These are phyloP conservation scores for Yamadazyma songkhlaensis DNA, from an alignment of 1,139 yeast species.

Conservation along the genomic window DNA sequence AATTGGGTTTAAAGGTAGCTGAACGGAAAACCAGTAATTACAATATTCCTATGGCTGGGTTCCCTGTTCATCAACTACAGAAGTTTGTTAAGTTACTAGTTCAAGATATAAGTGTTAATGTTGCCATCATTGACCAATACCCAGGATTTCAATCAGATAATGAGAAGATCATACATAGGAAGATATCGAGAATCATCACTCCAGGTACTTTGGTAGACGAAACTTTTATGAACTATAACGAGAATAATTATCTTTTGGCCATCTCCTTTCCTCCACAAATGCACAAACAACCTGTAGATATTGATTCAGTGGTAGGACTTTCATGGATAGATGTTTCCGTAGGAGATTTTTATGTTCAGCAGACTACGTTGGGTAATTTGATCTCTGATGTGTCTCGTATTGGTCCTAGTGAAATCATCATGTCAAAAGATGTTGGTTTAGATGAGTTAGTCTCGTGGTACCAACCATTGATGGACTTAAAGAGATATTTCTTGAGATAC, in stretches of 20 bases:
- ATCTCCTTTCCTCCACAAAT: slow-evolving; percentile 56
- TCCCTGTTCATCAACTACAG: slow-evolving; percentile 70
- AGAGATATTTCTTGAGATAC: slow-evolving; percentile 57
- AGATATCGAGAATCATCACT: slow-evolving; percentile 75
- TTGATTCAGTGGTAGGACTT: slow-evolving; percentile 58
- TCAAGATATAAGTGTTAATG: slow-evolving; percentile 63
- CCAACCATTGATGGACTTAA: slow-evolving; percentile 58
- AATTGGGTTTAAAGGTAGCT: slow-evolving; percentile 58
- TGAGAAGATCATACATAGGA: slow-evolving; percentile 52
- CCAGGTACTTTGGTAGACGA: slow-evolving; percentile 95
- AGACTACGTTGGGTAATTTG: slow-evolving; percentile 53
- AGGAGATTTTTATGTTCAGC: slow-evolving; percentile 72
- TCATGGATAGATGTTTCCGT: slow-evolving; percentile 90
- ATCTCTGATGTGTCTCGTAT: slow-evolving; percentile 63
- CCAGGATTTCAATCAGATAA: slow-evolving; percentile 21
- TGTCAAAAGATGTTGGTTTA: slow-evolving; percentile 36
- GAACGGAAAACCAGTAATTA: slow-evolving; percentile 40
- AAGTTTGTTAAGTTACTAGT: slow-evolving; percentile 74
- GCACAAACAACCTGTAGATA: slow-evolving; percentile 41
- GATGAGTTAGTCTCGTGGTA: slow-evolving; percentile 45
- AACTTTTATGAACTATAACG: slow-evolving; percentile 68
- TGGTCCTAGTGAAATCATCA: slow-evolving; percentile 63
- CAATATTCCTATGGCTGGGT: slow-evolving; percentile 84
- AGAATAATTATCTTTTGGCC: slow-evolving; percentile 69
- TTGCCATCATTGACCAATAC: slow-evolving; percentile 78